Conservation (phyloP, 228 moss, liverwort and hornwort genomes). For the Sphagnum fallax region DNA sequence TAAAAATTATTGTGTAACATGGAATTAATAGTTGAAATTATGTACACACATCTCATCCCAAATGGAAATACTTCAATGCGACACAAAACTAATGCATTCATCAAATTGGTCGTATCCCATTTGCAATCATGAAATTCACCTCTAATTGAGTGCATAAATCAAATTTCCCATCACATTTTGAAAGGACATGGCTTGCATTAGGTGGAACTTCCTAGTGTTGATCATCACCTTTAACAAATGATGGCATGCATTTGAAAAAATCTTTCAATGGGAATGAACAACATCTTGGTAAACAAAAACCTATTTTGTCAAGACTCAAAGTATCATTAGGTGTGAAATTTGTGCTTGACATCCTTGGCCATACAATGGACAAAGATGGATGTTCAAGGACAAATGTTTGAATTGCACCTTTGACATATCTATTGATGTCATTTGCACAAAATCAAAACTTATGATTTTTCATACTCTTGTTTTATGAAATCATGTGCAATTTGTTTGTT, state of each 20-base stretch:
- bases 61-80: no score
- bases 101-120: neutral
- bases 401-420: neutral
- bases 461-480: neutral
- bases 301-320: neutral
- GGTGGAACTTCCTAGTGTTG: neutral
- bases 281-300: neutral
- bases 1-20: no score
- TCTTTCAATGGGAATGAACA: neutral
- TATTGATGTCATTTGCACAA: neutral
- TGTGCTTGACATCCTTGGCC: neutral
- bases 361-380: neutral
- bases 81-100: neutral
- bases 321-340: neutral
- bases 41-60: no score
- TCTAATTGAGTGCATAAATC: neutral
- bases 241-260: neutral
- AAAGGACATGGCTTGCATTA: neutral
- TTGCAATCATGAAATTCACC: neutral
- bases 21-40: no score
- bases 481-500: neutral
- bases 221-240: no score
- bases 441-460: neutral
- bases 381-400: neutral
- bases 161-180: neutral